A percentile compares a stretch with the other conserved stretches of the same genome.
Evolutionary conservation across 1,139 yeast genomes (phyloP).

Genomic region (Taphrina sp.): DNA sequence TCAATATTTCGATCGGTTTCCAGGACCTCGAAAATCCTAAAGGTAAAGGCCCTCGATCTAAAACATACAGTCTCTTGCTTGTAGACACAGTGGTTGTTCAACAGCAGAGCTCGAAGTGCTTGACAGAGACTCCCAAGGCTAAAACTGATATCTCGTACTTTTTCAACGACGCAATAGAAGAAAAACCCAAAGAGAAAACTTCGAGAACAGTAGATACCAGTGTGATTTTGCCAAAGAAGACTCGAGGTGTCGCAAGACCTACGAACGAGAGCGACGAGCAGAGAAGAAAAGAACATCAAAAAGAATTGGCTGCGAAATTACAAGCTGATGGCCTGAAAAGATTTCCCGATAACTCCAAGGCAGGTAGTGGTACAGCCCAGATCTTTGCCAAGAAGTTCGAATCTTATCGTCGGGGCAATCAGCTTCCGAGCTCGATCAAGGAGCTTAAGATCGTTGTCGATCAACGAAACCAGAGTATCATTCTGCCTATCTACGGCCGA

Average conservation of each 20-base stretch:
- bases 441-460: conserved; percentile 88
- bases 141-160: conserved; percentile 78
- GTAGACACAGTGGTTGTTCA: conserved; percentile 81
- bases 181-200: conserved; percentile 42
- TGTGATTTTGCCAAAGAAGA: conserved; percentile 56
- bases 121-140: conserved; percentile 72
- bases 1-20: conserved; percentile 77
- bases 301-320: conserved; percentile 47
- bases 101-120: conserved; percentile 54
- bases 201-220: conserved; percentile 47
- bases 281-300: conserved; percentile 78
- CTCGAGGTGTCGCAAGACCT: conserved; percentile 71
- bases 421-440: conserved; percentile 76
- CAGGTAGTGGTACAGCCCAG: conserved; percentile 67
- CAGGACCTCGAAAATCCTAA: conserved; percentile 52
- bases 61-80: conserved; percentile 64
- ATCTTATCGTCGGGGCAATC: conserved; percentile 88
- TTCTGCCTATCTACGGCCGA: conserved; percentile 88
- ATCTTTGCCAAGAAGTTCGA: conserved; percentile 87
- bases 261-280: conserved; percentile 75
- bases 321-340: conserved; percentile 36
- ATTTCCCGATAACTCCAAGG: conserved; percentile 44
- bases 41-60: conserved; percentile 52
- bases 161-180: conserved; percentile 52
- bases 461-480: conserved; percentile 79